Base-by-base conservation (phyloP, 1,284 basidiomycete genomes). In the Schizopora paradoxa region DNA sequence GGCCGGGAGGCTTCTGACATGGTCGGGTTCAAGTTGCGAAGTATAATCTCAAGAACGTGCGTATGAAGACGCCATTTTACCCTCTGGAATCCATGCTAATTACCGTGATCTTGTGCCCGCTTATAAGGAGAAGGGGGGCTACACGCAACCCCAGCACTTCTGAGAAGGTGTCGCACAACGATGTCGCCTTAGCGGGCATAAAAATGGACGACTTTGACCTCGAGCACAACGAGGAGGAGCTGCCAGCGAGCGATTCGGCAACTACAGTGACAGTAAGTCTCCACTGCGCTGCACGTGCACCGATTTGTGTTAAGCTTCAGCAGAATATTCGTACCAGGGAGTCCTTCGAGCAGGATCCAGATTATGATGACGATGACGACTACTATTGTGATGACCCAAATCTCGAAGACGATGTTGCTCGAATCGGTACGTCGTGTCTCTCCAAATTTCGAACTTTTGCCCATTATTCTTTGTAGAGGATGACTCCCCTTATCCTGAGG, bases 401-500 rank as follows among this genome's bases (percentile, higher is more conserved):
- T 43, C 28, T 51, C 5, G 49, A 51, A 23, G 45, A 44, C 8
- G 49, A 47, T 23, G 49, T 34, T 4, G 45, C 35, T 10, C 33
- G 38, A 36, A 47, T 51, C 27, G 37, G 37, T 40, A 23, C 18
- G 37, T 40, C 28, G 14, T 14, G 10, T 11, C 10, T 27, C 37
- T 26, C 18, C 10, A 3, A 11, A 11, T 8, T 8, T 23, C 18
- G 14, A 10, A 6, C 6, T 21, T 11, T 4, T 23, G 10, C 19
- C 16, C 6, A 10, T 5, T 6, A 11, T 3, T 40, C 5, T 14
- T 10, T 16, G 19, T 10, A 14, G 50, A 51, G 28, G 50, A 51
- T 31, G 50, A 51, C 27, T 51, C 50, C 14, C 54, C 54, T 6
- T 55, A 53, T 41, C 54, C 54, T 11, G 54, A 54, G 33, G 51